A percentile compares a stretch with the other conserved stretches of the same genome.
phyloP scores from a whole-genome alignment of 441 rosid genomes.

The Gossypium schwendimanii region DNA sequence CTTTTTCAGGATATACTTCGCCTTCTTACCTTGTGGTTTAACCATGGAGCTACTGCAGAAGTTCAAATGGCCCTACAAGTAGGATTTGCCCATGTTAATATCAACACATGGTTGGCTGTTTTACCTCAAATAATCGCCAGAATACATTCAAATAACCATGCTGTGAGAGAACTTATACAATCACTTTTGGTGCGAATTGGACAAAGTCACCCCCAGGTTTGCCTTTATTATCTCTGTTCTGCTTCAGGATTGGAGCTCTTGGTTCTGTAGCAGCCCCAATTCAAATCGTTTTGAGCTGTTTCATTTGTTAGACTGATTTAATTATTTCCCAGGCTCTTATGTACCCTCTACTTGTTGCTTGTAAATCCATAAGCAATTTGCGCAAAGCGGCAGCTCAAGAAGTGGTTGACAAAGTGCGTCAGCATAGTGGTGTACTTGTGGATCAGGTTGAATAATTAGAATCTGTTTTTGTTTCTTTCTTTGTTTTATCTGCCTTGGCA shows the following conservation, averaged over 20 bases:
- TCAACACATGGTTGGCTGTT: conserved; percentile 97
- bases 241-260: conserved; percentile 5
- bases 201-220: conserved; percentile 95
- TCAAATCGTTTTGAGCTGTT: conserved; percentile 1
- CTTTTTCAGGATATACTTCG: conserved; percentile 93
- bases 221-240: conserved; percentile 16
- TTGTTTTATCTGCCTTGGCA: conserved; percentile 7
- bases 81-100: conserved; percentile 89
- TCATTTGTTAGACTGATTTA: conserved; percentile 11
- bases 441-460: conserved; percentile 60
- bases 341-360: conserved; percentile 99
- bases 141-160: conserved; percentile 94
- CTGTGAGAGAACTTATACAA: conserved; percentile 92
- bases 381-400: conserved; percentile 96
- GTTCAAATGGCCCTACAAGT: conserved; percentile 84
- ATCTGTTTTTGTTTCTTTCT: conserved; percentile 6
- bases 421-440: conserved; percentile 90
- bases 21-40: conserved; percentile 97
- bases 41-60: conserved; percentile 91
- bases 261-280: conserved; percentile 4
- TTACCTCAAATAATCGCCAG: conserved; percentile 99
- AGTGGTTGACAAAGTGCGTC: conserved; percentile 97
- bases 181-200: conserved; percentile 96
- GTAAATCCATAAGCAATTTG: conserved; percentile 93
- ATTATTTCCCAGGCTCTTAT: conserved; percentile 74